Evolutionary conservation across 2,329 filamentous ascomycete genomes (phyloP).

Genomic region (Cladosporium phlei): DNA sequence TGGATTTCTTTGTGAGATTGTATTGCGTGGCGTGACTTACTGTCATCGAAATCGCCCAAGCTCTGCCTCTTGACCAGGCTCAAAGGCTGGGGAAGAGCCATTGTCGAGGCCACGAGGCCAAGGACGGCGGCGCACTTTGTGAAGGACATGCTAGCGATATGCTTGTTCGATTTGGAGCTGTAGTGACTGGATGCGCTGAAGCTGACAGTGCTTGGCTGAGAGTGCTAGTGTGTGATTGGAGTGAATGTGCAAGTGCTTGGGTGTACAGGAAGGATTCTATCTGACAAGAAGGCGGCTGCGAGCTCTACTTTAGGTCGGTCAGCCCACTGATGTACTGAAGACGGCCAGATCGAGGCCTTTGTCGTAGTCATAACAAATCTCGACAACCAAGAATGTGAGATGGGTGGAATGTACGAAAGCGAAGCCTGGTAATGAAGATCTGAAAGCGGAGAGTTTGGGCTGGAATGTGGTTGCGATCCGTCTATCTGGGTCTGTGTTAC

Average conservation of each 20-base stretch:
- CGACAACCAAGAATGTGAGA: slow-evolving; percentile 2
- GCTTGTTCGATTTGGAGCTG: not conserved
- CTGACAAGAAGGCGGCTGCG: too few relatives aligned
- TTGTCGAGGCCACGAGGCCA: not conserved
- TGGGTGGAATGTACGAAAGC: slow-evolving; percentile 1
- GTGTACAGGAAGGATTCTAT: too few relatives aligned
- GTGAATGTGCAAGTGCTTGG: too few relatives aligned
- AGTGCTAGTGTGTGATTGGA: too few relatives aligned
- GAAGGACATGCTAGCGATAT: not conserved
- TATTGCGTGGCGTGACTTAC: not conserved
- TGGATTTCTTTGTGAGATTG: not conserved
- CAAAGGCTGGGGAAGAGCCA: slow-evolving; percentile 4
- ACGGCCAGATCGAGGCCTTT: not conserved
- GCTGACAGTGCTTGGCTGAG: too few relatives aligned
- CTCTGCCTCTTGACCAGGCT: slow-evolving; percentile 4
- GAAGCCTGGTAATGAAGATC: not conserved
- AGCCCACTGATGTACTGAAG: slow-evolving; percentile 1
- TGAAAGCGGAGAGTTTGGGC: not conserved
- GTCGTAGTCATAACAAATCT: slow-evolving; percentile 6
- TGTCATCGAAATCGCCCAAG: not conserved
- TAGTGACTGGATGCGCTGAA: slow-evolving; percentile 11
- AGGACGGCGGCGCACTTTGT: not conserved
- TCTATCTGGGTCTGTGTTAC: slow-evolving; percentile 1
- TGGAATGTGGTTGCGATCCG: not conserved
- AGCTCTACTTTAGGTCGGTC: too few relatives aligned